Base-by-base conservation (phyloP, 257 asterid species). In the Nemophila menziesii region DNA sequence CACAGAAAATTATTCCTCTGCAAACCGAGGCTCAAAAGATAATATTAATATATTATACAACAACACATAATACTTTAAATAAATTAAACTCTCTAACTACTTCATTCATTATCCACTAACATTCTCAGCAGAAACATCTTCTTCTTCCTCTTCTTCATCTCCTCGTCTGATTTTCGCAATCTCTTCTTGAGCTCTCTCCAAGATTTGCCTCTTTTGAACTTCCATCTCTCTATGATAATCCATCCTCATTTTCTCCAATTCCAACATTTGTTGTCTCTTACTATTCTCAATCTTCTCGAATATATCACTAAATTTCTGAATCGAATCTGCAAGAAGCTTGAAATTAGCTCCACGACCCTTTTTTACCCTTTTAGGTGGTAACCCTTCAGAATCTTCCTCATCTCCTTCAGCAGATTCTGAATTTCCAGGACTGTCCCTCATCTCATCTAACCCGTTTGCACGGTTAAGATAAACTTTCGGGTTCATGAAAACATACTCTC, bases 161-260 rank as follows among this genome's bases (percentile, higher is more conserved):
- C 93, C 87, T 53, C 39, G 76, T 11, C 65, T 55, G 18, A 86
- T 92, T 60, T 69, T 73, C 24, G 63, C 86, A 36, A 92, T 92
- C 66, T 82, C 86, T 3, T 80, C 93, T 18, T 73, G 86, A 15
- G 92, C 89, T 48, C 79, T 71, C 73, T 87, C 95, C n/a, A 87
- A 49, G 56, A 83, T 80, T 67, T 72, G 69, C 66, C 73, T 74
- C 77, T 75, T 83, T 40, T 80, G 93, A 66, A 57, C 17, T 33
- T 87, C 93, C 80, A 87, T 54, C 3, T 83, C 97, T 39, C 82
- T 62, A 37, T 73, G 80, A 41, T 80, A 87, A 44, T 87, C 80
- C 86, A 83, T 78, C 61, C 97, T 55, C 83, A 87, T 73, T 26
- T 73, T 80, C 26, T 80, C 95, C 22, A 87, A 75, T 64, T 87